Evolutionary conservation across 139 green algal species (phyloP), one percentile per base, ranked within the genome.

Genomic region (Yamagishiella unicocca): DNA sequence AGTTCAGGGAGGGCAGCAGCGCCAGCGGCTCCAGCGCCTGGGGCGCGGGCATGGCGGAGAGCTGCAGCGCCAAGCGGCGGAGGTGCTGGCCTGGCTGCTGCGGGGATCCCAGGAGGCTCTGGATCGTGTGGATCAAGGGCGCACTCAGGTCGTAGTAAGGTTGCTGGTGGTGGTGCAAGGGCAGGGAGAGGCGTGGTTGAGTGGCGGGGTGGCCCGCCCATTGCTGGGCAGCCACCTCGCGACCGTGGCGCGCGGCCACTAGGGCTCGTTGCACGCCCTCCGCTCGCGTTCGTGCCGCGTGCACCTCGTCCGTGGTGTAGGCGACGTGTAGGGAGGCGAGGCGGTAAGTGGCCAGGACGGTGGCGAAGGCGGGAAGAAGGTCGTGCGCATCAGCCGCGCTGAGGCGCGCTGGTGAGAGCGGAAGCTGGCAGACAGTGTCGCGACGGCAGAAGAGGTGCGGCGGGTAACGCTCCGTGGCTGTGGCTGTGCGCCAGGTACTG

Each of bases 1-100:
- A 8, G 25, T 25, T 9, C 76, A 83, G 76, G 31, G 76, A 72
- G 22, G 76, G 53, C 35, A 83, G 76, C 76, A 54, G 37, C 37
- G 76, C 76, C 25, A 83, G 54, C 9, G 54, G 17, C 9, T 12
- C 24, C 17, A 83, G 76, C 9, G 33, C 54, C 9, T 9, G 0
- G 24, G 76, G 76, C 37, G 46, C 2, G 9, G 76, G 76, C 35
- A 83, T 14, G 5, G 76, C 33, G 3, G 53, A 3, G 10, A 83
- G 54, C 4, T 24, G 53, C 35, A 83, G 76, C n/a, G 25, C 35
- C 35, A 83, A 54, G 29, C 54, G 35, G 21, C 33, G 35, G 14
- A 83, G 7, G 54, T 72, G 35, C 31, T 2, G 31, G 31, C 50
- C 75, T 3, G 75, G 75, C 75, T 31, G 75, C 33, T 31, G 50